Percentiles rank a stretch among this genome's conserved stretches.
Conservation (phyloP, 2,329 filamentous ascomycete species). For the Epichloe hybrida region DNA sequence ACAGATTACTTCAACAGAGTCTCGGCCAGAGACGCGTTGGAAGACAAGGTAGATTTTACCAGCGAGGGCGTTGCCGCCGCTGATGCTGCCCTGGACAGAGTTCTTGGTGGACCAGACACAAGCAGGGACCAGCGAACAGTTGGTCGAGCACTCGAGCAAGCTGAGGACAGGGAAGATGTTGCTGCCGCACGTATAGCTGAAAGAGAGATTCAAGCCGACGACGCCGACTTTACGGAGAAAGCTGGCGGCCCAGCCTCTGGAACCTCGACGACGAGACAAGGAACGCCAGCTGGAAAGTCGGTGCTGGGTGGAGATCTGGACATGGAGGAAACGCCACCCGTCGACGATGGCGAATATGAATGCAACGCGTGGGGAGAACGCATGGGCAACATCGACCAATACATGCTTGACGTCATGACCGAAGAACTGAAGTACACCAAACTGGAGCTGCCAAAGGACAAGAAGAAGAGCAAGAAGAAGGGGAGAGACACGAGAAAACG, state of each 20-base stretch:
- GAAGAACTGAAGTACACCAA: conserved; percentile 44
- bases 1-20: conserved; percentile 88
- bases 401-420: conserved; percentile 58
- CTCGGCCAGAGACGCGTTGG: conserved; percentile 56
- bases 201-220: conserved; percentile 77
- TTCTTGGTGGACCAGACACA: conserved; percentile 55
- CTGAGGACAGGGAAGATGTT: conserved; percentile 86
- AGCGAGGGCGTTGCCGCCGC: conserved; percentile 51
- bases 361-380: conserved; percentile 44
- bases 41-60: conserved; percentile 38
- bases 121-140: conserved; percentile 48
- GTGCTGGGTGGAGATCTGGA: conserved; percentile 21
- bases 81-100: conserved; percentile 71
- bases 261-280: conserved; percentile 35
- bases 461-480: conserved; percentile 47
- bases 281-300: conserved; percentile 32
- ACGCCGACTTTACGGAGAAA: conserved; percentile 69
- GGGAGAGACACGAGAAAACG: conserved; percentile 44
- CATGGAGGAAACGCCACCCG: conserved; percentile 10
- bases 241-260: conserved; percentile 31
- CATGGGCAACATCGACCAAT: conserved; percentile 57
- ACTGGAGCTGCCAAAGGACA: conserved; percentile 50
- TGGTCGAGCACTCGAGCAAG: conserved; percentile 67
- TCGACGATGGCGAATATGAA: conserved; percentile 30
- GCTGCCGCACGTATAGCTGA: conserved; percentile 76